These are phyloP conservation scores for Cynanchum wilfordii DNA, from an alignment of 257 asterid genomes.

Conservation along the genomic window DNA sequence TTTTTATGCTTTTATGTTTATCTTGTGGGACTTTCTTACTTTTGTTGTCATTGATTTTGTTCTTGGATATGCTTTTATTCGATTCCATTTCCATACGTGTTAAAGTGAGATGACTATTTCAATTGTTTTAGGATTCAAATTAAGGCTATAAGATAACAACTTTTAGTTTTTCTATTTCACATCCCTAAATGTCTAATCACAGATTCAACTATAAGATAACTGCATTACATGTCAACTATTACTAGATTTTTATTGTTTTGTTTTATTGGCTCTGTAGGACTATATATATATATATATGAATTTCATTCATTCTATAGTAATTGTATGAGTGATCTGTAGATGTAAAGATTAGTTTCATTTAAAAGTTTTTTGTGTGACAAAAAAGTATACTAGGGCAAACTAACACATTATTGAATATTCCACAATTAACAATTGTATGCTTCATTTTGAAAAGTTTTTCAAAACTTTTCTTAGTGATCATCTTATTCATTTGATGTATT, in stretches of 20 bases:
- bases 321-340: neutral
- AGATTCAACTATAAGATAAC: neutral
- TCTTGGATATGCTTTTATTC: neutral
- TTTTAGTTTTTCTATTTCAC: neutral
- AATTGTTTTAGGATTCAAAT: constrained; percentile 3
- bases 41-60: neutral
- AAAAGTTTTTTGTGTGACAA: too few species aligned
- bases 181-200: neutral
- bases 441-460: neutral
- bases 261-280: neutral
- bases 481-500: too few species aligned
- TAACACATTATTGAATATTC: neutral
- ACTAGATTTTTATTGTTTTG: neutral
- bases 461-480: too few species aligned
- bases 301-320: neutral
- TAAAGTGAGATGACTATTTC: neutral
- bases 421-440: neutral
- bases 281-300: neutral
- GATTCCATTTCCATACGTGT: too few species aligned
- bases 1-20: neutral
- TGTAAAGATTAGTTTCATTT: neutral
- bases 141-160: neutral
- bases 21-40: neutral
- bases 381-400: too few species aligned
- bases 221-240: neutral